phyloP scores from a whole-genome alignment of 768 basidiomycete species.

The Rhodotorula toruloides region DNA sequence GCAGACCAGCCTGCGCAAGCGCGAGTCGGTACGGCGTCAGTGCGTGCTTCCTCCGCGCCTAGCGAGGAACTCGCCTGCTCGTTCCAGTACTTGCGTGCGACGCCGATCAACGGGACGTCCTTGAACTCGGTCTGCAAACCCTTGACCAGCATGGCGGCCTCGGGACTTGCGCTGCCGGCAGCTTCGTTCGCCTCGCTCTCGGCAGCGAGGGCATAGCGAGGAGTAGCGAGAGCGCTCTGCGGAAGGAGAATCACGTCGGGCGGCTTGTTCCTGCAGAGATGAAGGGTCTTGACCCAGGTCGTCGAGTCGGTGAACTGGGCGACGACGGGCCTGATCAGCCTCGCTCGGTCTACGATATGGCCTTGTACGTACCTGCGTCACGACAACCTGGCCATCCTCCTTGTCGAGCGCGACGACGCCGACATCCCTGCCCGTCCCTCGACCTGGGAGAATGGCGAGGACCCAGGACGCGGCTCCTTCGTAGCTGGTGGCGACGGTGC shows the following conservation, averaged over 20 bases:
- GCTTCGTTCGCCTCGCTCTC: background rate
- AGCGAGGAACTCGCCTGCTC: constrained; percentile 58
- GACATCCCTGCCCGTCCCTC: constrained; percentile 58
- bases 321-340: background rate
- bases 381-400: constrained; percentile 66
- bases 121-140: constrained; percentile 71
- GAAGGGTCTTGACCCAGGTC: constrained; percentile 80
- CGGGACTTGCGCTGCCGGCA: constrained; percentile 43
- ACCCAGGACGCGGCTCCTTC: constrained; percentile 5
- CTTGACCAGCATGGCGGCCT: constrained; percentile 60
- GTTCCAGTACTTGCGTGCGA: constrained; percentile 78
- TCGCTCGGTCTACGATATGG: background rate
- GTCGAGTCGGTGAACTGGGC: constrained; percentile 72
- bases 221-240: constrained; percentile 54
- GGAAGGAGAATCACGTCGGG: constrained; percentile 72
- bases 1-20: background rate
- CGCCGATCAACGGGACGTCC: constrained; percentile 60
- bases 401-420: constrained; percentile 81
- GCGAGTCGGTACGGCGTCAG: background rate
- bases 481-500: background rate
- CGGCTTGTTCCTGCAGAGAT: constrained; percentile 72
- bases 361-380: constrained; percentile 63
- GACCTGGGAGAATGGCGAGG: constrained; percentile 25
- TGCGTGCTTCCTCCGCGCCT: background rate
- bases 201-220: constrained; percentile 41